Evolutionary conservation across 352 stramenopile genomes (phyloP), one percentile per base, ranked within the genome.

Genomic region (Phytophthora foliorum): DNA sequence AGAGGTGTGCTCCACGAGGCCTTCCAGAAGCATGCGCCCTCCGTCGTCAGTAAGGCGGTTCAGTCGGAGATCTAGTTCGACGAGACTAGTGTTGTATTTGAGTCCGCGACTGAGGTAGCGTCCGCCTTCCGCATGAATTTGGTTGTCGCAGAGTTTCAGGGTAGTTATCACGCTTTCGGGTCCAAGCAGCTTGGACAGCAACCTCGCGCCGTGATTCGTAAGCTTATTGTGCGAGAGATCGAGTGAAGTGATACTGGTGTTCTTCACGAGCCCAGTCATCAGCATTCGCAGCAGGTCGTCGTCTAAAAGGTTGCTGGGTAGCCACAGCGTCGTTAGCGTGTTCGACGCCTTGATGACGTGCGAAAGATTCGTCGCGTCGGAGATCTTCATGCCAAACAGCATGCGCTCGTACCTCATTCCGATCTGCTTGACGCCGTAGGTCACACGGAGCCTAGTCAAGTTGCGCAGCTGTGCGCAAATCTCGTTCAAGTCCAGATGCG

Each of bases 151-250:
- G 45, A 98, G 69, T 57, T 94, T 93, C 13, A 98, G 78, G 22
- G 73, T 93, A 3, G 90, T 97, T 63, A 98, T 82, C 10, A 98
- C 93, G 55, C 89, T 97, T 38, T 95, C 83, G 10, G 88, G 84
- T 0, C 89, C 94, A 6, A 98, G 87, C 6, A 98, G 77, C 62
- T 98, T 98, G 19, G 90, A 85, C 14, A 98, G 63, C 53, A 98
- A 64, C 24, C 93, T 78, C 19, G 91, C 91, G 42, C 93, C 94
- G 49, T 98, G 91, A 81, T 98, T 98, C 0, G 91, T 97, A 63
- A 98, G 94, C 69, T 97, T 97, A 71, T 98, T 98, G 78, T 98
- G 95, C n/a, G 90, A 96, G 1, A 98, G 63, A 77, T 98, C 94
- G 10, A 98, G 81, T 32, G 94, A 89, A 8, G 94, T 98, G 57